Percentiles rank a stretch among this genome's conserved stretches.
These are phyloP conservation scores for Striga asiatica DNA, from an alignment of 257 asterid genomes.

Conservation along the genomic window DNA sequence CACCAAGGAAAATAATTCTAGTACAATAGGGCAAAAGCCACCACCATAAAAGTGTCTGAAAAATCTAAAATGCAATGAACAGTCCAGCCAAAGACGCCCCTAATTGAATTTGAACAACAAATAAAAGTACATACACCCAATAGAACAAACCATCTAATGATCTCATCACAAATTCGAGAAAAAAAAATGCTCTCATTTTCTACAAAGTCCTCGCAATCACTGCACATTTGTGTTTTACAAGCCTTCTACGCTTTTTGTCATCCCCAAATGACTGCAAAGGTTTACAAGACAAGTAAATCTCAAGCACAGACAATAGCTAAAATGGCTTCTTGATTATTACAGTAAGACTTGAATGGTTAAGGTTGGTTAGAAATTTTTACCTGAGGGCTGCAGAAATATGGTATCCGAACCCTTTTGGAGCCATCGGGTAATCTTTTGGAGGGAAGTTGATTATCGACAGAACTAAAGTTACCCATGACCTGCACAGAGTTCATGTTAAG, in stretches of 20 bases:
- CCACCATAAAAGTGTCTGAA: too few relatives aligned
- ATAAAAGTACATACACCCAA: background rate
- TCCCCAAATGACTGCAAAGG: slow-evolving; percentile 39
- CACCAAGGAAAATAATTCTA: background rate
- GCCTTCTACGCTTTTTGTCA: slow-evolving; percentile 35
- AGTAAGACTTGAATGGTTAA: background rate
- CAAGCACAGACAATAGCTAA: too few relatives aligned
- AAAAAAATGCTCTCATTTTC: background rate
- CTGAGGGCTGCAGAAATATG: slow-evolving; percentile 49
- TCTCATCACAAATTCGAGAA: background rate
- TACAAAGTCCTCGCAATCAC: slow-evolving; percentile 33
- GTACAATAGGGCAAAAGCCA: too few relatives aligned
- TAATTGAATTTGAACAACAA: slow-evolving; percentile 7
- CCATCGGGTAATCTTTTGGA: slow-evolving; percentile 87
- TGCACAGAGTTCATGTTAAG: slow-evolving; percentile 16
- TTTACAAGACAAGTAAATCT: background rate
- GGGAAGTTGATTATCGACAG: slow-evolving; percentile 30
- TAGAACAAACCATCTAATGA: too few relatives aligned
- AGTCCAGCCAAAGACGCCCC: background rate
- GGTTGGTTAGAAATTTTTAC: slow-evolving; percentile 21
- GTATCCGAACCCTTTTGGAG: slow-evolving; percentile 74
- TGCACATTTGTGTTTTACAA: slow-evolving; percentile 38
- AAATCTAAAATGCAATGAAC: too few relatives aligned
- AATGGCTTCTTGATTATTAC: background rate
- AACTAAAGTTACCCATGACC: slow-evolving; percentile 34